A percentile compares a stretch with the other conserved stretches of the same genome.
Conservation (phyloP, 345 rosid species). For the Cardiospermum halicacabum region DNA sequence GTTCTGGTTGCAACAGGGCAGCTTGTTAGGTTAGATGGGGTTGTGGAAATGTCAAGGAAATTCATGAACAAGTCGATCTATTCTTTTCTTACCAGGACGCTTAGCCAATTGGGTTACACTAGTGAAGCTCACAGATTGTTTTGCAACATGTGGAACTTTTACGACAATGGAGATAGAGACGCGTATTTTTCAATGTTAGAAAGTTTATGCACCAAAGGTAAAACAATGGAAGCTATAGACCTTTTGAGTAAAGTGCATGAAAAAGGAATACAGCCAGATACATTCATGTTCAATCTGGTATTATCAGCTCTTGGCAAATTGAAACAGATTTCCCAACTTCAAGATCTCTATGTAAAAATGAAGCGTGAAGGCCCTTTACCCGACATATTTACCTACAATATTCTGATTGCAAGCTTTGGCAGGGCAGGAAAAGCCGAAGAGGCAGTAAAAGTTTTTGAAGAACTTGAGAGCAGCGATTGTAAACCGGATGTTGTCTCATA, state of each 20-base stretch:
- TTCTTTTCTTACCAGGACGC: conserved; percentile 65
- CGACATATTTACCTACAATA: conserved; percentile 74
- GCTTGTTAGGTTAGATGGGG: conserved; percentile 55
- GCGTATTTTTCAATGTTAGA: conserved; percentile 69
- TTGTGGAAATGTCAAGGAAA: conserved; percentile 61
- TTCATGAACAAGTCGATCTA: conserved; percentile 70
- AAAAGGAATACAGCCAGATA: conserved; percentile 60
- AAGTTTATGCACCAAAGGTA: conserved; percentile 66
- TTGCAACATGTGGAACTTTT: conserved; percentile 86
- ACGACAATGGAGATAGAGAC: conserved; percentile 71
- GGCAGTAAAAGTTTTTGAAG: conserved; percentile 70
- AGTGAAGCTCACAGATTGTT: conserved; percentile 82
- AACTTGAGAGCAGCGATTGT: conserved; percentile 67
- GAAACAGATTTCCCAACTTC: conserved; percentile 61
- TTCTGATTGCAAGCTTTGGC: conserved; percentile 76
- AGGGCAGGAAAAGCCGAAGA: conserved; percentile 67
- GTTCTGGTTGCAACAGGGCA: conserved; percentile 60
- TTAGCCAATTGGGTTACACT: conserved; percentile 69
- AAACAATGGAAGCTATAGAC: conserved; percentile 75
- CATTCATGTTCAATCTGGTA: conserved; percentile 73
- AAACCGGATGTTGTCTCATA: conserved; percentile 76
- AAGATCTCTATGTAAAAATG: conserved; percentile 78
- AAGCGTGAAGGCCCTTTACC: conserved; percentile 64
- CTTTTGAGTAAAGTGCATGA: conserved; percentile 61
- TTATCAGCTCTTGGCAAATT: conserved; percentile 65